Conservation (phyloP, 176 grass and related monocot species). For the Triticum aestivum region DNA sequence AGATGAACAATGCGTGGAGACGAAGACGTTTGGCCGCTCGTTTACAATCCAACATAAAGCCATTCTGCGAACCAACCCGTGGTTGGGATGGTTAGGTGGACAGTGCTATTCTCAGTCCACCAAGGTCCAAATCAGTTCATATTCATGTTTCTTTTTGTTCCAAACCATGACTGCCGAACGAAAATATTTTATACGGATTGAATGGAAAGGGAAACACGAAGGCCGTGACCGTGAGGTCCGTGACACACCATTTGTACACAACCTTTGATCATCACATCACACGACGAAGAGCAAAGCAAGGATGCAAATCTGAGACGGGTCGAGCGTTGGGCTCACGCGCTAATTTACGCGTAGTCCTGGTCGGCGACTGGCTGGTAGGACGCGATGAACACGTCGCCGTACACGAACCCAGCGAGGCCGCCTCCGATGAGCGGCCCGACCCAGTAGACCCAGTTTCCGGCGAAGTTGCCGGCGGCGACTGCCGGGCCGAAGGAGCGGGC, state of each 20-base stretch:
- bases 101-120: no score
- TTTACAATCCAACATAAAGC: no score
- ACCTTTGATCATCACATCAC: not conserved
- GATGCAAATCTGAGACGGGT: not conserved
- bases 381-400: conserved; percentile 82
- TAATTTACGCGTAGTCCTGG: conserved; percentile 47
- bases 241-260: conserved; percentile 17
- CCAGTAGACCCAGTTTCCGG: conserved; percentile 95
- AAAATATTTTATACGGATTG: conserved; percentile 21
- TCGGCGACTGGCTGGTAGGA: conserved; percentile 59
- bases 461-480: conserved; percentile 74
- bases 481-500: conserved; percentile 89
- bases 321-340: not conserved
- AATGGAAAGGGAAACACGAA: conserved; percentile 12
- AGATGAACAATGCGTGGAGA: no score
- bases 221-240: not conserved
- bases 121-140: no score
- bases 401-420: conserved; percentile 72
- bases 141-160: not conserved
- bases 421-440: conserved; percentile 87
- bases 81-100: no score
- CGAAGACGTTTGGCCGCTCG: no score
- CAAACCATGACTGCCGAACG: not conserved
- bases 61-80: no score
- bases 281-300: conserved; percentile 20